Base-by-base conservation (phyloP, 768 basidiomycete species). In the Tricholoma hemisulphureum region DNA sequence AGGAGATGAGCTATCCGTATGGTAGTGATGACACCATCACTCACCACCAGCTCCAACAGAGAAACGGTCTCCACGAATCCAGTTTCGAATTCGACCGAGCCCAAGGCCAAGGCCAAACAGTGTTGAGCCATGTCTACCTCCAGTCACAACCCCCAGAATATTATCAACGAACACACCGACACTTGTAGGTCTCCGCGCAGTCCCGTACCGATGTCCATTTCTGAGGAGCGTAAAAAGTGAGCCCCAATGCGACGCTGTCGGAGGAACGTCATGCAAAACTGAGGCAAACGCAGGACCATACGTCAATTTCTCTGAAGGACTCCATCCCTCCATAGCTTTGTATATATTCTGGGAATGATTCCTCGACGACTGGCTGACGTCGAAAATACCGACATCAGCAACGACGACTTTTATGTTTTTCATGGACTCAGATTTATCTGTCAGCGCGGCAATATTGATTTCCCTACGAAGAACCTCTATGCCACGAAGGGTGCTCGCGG, bases 1-100 rank as follows among this genome's bases (percentile, higher is more conserved):
- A 63, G 13, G 60, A 52, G 10, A 68, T 56, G 41, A 24, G 29
- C 23, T 62, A n/a, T 10, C 48, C 7, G 46, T 39, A 51, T 59
- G 49, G 49, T 31, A 45, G 28, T 18, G 37, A 16, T 26, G 23
- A 35, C 23, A 29, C 28, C 48, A 14, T 53, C 20, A 18, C 72
- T 64, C 65, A 93, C 91, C 89, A 71, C 91, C 92, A 51, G 92
- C 87, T 57, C 92, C 92, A 55, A 93, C 73, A 18, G 84, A 81
- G 65, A 90, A 83, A 34, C 89, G 72, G 54, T 89, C 83, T 2
- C 91, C 89, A 29, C 81, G 78, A 24, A 87, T 63, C 79, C 84
- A 84, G 61, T 84, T 80, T 56, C 76, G 75, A 23, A 83, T 29
- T 41, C 76, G 74, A 1, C 84, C 83, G 6, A 84, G 56, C 11